Conservation (phyloP, 768 basidiomycete species). For the Hypholoma fasciculare region DNA sequence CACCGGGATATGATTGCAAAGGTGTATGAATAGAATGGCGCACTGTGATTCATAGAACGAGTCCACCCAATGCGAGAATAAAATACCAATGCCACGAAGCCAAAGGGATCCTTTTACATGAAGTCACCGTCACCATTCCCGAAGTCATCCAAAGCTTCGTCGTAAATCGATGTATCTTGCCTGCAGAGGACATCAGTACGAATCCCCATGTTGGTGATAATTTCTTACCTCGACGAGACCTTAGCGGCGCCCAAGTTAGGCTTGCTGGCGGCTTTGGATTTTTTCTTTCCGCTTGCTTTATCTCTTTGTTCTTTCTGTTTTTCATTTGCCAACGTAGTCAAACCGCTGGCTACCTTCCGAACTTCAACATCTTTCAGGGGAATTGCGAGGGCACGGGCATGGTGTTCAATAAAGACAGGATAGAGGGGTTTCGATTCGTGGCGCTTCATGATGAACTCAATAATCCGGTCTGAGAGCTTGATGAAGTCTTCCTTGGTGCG, state of each 20-base stretch:
- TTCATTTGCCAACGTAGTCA: constrained; percentile 91
- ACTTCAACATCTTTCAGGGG: constrained; percentile 90
- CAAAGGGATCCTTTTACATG: constrained; percentile 61
- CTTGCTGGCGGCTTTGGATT: constrained; percentile 67
- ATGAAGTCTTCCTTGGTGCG: constrained; percentile 90
- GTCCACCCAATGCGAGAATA: not conserved
- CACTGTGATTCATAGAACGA: not conserved
- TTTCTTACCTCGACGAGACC: constrained; percentile 51
- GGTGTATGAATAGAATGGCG: not conserved
- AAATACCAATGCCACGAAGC: not conserved
- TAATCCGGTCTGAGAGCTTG: constrained; percentile 69
- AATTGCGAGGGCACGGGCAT: constrained; percentile 70
- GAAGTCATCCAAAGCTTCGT: constrained; percentile 91
- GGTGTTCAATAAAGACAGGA: constrained; percentile 79
- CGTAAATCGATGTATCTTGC: constrained; percentile 78
- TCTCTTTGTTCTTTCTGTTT: constrained; percentile 92
- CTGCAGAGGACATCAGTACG: constrained; percentile 33
- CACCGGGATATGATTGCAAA: not conserved
- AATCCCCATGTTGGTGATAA: not conserved
- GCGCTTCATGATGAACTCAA: constrained; percentile 72
- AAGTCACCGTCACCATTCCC: constrained; percentile 77
- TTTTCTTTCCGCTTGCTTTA: constrained; percentile 88
- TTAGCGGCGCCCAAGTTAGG: constrained; percentile 79
- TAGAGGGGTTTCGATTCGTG: constrained; percentile 86
- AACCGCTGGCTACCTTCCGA: constrained; percentile 79